Base-by-base conservation (phyloP, 1,284 basidiomycete species). In the Tilletia caries region DNA sequence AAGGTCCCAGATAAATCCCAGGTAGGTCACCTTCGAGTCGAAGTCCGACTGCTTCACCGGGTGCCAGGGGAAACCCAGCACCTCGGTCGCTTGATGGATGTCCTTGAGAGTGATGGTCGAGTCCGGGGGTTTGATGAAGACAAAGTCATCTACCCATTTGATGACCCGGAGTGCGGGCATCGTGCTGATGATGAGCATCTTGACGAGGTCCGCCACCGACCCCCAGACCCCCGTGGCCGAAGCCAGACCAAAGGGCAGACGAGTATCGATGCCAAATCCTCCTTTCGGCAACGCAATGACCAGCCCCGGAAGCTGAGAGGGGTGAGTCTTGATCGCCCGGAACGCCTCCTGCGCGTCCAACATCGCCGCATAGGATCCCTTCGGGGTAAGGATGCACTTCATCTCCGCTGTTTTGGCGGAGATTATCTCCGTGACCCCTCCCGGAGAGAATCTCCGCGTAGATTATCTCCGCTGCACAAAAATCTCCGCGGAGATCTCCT, bases 141-240 rank as follows among this genome's bases (percentile, higher is more conserved):
- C 54, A 58, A 58, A 58, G 54, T 58, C 54, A 25, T 58, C 54
- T 4, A 58, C 54, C 54, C 54, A 58, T 23, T 58, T 58, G 54
- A 58, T 5, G 8, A 58, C 29, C 54, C 10, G 6, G 23, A 58
- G 54, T 5, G 20, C 12, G 6, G 37, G 37, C 5, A 58, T 5
- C 8, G 6, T 32, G 23, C 12, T 3, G 8, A 58, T 6, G 18
- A 58, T 6, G 12, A 58, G 5, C 23, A 32, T 32, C 54, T 27
- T 32, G 12, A 33, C 29, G 10, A 23, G 10, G 27, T 58, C 54
- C 15, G 54, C 54, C 15, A 58, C 54, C 27, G 29, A 13, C 54
- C 54, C 54, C 54, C n/a, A 58, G 5, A 58, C 54, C 25, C 54
- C 54, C 4, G 54, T 58, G 15, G 54, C 54, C 18, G 54, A 58